Conservation (phyloP, 768 basidiomycete genomes). For the Boletus vinaceobasis region DNA sequence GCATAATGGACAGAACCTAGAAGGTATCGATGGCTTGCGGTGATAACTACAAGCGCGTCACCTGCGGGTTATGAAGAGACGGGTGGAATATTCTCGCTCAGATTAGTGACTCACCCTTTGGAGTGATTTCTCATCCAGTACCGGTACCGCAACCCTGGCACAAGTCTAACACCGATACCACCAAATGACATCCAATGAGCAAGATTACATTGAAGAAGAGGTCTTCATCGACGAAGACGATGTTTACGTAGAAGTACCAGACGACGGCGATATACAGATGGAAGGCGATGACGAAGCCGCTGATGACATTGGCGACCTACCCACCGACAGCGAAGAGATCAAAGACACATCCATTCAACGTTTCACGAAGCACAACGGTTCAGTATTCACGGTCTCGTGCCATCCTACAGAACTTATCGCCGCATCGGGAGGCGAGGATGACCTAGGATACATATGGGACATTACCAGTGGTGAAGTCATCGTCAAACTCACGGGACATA, state of each 20-base stretch:
- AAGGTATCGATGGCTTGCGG: neutral
- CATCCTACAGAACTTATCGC: constrained; percentile 83
- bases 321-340: constrained; percentile 37
- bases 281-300: constrained; percentile 63
- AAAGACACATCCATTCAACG: constrained; percentile 67
- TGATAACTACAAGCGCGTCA: neutral
- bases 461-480: constrained; percentile 76
- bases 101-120: neutral
- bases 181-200: constrained; percentile 33
- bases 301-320: constrained; percentile 45
- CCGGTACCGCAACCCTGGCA: neutral
- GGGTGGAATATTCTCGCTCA: neutral
- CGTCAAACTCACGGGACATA: constrained; percentile 86
- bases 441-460: constrained; percentile 92
- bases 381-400: constrained; percentile 80
- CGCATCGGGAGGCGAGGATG: constrained; percentile 93
- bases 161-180: constrained; percentile 1
- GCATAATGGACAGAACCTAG: neutral
- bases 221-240: constrained; percentile 67
- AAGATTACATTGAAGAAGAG: constrained; percentile 36
- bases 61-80: neutral
- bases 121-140: constrained; percentile 27
- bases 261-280: constrained; percentile 69
- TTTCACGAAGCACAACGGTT: constrained; percentile 64
- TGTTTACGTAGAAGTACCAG: constrained; percentile 58